Conservation (phyloP, 371 early-diverging fungal genomes). For the Circinella umbellata region DNA sequence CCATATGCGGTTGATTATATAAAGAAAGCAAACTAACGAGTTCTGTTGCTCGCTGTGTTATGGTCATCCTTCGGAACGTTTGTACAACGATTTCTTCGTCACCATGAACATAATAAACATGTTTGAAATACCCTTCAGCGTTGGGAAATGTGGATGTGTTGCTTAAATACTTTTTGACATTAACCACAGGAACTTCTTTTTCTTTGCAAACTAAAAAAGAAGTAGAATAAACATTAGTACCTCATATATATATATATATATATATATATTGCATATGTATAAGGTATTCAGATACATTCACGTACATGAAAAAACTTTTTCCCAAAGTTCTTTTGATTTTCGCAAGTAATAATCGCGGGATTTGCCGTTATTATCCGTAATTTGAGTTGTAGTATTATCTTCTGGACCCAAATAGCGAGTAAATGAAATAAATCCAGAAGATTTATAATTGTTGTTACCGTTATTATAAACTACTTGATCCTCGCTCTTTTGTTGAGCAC, state of each 20-base stretch:
- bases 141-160: slow-evolving; percentile 37
- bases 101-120: slow-evolving; percentile 40
- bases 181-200: slow-evolving; percentile 32
- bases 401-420: slow-evolving; percentile 16
- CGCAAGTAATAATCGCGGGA: slow-evolving; percentile 16
- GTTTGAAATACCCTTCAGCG: slow-evolving; percentile 53
- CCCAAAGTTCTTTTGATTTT: slow-evolving; percentile 22
- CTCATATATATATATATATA: too few relatives aligned
- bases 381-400: slow-evolving; percentile 17
- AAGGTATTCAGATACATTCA: too few relatives aligned
- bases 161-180: slow-evolving; percentile 34
- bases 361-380: neutral
- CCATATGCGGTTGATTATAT: slow-evolving; percentile 35
- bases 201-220: slow-evolving; percentile 23
- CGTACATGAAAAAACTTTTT: slow-evolving; percentile 20
- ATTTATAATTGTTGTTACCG: neutral
- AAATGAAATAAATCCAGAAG: neutral
- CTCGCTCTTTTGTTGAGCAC: neutral
- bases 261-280: too few relatives aligned
- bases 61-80: slow-evolving; percentile 51
- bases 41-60: slow-evolving; percentile 47
- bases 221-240: too few relatives aligned
- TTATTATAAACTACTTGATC: neutral
- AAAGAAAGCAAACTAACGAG: slow-evolving; percentile 41
- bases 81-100: slow-evolving; percentile 41